phyloP scores from a whole-genome alignment of 129 eudicot species.

The Deinandra increscens region DNA sequence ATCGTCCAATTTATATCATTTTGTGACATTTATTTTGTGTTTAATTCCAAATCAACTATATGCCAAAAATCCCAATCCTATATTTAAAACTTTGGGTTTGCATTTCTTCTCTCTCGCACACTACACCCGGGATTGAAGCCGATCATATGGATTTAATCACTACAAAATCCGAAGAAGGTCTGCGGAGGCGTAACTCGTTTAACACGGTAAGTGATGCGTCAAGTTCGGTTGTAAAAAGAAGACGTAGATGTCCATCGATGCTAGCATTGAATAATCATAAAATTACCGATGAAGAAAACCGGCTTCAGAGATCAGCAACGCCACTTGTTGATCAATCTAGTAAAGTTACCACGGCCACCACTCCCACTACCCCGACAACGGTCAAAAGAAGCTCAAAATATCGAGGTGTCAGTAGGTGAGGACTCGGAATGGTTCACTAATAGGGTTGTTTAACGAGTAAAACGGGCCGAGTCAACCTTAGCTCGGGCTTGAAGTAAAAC shows the following conservation, averaged over 20 bases:
- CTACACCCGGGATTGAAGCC: not conserved
- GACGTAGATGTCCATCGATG: conserved; percentile 51
- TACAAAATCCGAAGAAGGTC: conserved; percentile 31
- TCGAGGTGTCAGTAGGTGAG: conserved; percentile 68
- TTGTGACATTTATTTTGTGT: conserved; percentile 17
- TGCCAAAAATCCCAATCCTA: conserved; percentile 20
- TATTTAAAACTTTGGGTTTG: conserved; percentile 28
- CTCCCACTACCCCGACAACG: conserved; percentile 47
- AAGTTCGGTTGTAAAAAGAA: conserved; percentile 42
- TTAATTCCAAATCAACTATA: conserved; percentile 17
- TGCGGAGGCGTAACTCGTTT: conserved; percentile 38
- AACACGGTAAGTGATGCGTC: conserved; percentile 29
- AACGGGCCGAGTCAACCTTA: no score
- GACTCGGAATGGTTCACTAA: not conserved
- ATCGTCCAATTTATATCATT: conserved; percentile 25
- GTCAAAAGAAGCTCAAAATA: conserved; percentile 70
- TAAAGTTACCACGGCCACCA: conserved; percentile 19
- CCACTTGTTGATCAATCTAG: conserved; percentile 40
- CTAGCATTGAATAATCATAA: conserved; percentile 27
- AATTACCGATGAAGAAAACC: conserved; percentile 16
- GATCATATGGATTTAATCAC: conserved; percentile 30
- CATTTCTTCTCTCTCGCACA: conserved; percentile 22
- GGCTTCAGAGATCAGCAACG: conserved; percentile 17
- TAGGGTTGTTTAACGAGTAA: not conserved
- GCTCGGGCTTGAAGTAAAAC: no score